These are phyloP conservation scores for Aspergillus incahuasiensis DNA, from an alignment of 495 filamentous ascomycete genomes.

Conservation along the genomic window DNA sequence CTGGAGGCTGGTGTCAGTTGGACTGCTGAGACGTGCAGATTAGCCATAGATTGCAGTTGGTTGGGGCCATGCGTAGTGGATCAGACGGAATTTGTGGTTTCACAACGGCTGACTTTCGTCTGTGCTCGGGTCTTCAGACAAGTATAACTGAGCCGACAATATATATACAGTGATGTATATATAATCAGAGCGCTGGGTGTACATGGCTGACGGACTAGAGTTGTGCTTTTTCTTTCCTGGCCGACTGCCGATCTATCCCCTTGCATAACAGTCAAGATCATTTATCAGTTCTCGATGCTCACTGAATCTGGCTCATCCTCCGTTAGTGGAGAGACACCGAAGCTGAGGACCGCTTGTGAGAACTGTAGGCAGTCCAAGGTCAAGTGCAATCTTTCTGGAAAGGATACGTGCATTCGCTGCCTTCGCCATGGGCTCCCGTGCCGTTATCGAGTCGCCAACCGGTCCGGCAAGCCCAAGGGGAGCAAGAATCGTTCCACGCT, in stretches of 20 bases:
- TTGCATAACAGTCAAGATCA: not conserved
- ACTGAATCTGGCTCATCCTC: conserved; percentile 26
- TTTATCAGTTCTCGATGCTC: conserved; percentile 23
- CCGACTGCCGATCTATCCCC: not conserved
- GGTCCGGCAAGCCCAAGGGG: conserved; percentile 45
- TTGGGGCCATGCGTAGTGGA: conserved; percentile 31
- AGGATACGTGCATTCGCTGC: conserved; percentile 40
- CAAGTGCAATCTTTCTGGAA: conserved; percentile 42
- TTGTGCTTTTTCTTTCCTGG: conserved; percentile 1
- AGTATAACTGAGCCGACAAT: conserved; percentile 29
- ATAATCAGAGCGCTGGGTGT: conserved; percentile 12
- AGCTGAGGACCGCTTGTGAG: conserved; percentile 44
- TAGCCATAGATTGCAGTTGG: conserved; percentile 11
- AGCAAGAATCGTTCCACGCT: conserved; percentile 45
- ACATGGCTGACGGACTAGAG: conserved; percentile 2
- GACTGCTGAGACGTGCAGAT: conserved; percentile 12
- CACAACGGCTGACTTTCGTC: conserved; percentile 44
- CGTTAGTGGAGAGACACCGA: conserved; percentile 27
- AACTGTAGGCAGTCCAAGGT: conserved; percentile 47
- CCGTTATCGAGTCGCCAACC: conserved; percentile 42
- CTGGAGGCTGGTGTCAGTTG: conserved; percentile 22
- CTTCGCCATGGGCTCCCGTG: conserved; percentile 42
- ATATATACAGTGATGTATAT: conserved; percentile 9
- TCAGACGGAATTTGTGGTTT: conserved; percentile 43
- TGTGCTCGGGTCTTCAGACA: conserved; percentile 33